Evolutionary conservation across 768 basidiomycete genomes (phyloP).

Genomic region (Panellus pusillus): DNA sequence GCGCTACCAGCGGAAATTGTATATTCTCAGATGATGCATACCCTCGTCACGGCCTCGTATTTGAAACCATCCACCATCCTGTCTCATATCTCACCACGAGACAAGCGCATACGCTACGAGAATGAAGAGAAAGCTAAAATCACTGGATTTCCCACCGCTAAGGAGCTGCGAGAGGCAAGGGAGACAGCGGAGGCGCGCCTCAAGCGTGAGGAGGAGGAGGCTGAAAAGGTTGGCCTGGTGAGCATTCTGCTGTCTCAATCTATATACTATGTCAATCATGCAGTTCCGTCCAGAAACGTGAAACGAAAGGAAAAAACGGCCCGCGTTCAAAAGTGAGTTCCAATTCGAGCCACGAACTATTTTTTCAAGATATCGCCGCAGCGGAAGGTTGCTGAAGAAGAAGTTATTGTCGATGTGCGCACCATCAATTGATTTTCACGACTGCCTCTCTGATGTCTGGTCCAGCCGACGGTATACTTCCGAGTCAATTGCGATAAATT

Average conservation of each 20-base stretch:
- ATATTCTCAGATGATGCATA: constrained; percentile 63
- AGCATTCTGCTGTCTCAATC: constrained; percentile 26
- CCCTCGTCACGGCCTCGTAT: constrained; percentile 72
- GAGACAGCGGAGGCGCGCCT: constrained; percentile 63
- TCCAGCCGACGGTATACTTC: constrained; percentile 72
- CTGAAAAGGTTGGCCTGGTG: constrained; percentile 73
- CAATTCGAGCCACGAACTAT: background rate
- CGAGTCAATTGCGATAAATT: constrained; percentile 90
- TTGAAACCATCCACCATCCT: constrained; percentile 77
- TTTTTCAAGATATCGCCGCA: constrained; percentile 17
- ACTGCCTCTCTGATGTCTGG: constrained; percentile 5
- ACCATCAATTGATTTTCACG: background rate
- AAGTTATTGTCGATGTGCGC: constrained; percentile 70
- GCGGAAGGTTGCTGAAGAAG: constrained; percentile 49
- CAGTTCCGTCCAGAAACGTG: constrained; percentile 55
- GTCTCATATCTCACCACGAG: constrained; percentile 77
- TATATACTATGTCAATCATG: constrained; percentile 23
- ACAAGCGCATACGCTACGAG: constrained; percentile 81
- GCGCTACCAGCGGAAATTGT: constrained; percentile 31
- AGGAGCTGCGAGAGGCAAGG: constrained; percentile 72
- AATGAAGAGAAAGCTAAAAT: constrained; percentile 75
- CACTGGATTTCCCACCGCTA: constrained; percentile 75
- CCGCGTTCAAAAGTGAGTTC: constrained; percentile 54
- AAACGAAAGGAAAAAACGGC: constrained; percentile 48
- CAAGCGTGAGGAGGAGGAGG: constrained; percentile 70